Evolutionary conservation across 225 moss, liverwort and hornwort genomes (phyloP).

Genomic region (Marchantia polymorpha): DNA sequence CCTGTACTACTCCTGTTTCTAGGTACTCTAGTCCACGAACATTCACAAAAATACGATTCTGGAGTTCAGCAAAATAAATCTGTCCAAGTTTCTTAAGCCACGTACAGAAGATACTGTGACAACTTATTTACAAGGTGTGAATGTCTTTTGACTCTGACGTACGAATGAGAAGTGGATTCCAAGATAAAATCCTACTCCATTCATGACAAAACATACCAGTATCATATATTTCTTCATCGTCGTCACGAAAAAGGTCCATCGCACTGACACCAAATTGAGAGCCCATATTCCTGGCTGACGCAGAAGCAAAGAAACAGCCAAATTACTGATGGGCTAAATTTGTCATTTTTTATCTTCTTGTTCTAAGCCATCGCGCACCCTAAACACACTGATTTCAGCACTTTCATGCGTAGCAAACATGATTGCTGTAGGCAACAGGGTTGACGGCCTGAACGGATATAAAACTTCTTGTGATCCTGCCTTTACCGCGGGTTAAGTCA

Average conservation of each 20-base stretch:
- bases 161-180: not conserved
- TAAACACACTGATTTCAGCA: not conserved
- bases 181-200: not conserved
- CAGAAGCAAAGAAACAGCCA: not conserved
- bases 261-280: conserved; percentile 69
- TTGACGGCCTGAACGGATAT: not conserved
- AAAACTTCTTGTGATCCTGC: no score
- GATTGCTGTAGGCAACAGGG: not conserved
- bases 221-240: conserved; percentile 71
- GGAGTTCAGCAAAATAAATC: no score
- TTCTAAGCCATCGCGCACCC: not conserved
- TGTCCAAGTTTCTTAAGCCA: not conserved
- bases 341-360: not conserved
- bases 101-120: not conserved
- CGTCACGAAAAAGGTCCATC: conserved; percentile 66
- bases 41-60: no score
- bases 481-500: not conserved
- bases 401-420: not conserved
- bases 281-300: conserved; percentile 69
- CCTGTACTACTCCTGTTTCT: not conserved
- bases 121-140: not conserved
- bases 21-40: not conserved
- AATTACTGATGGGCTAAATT: not conserved
- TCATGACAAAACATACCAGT: conserved; percentile 43
- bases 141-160: not conserved